These are phyloP conservation scores for Aaosphaeria pasadenensis DNA, from an alignment of 2,329 filamentous ascomycete genomes.

Conservation along the genomic window DNA sequence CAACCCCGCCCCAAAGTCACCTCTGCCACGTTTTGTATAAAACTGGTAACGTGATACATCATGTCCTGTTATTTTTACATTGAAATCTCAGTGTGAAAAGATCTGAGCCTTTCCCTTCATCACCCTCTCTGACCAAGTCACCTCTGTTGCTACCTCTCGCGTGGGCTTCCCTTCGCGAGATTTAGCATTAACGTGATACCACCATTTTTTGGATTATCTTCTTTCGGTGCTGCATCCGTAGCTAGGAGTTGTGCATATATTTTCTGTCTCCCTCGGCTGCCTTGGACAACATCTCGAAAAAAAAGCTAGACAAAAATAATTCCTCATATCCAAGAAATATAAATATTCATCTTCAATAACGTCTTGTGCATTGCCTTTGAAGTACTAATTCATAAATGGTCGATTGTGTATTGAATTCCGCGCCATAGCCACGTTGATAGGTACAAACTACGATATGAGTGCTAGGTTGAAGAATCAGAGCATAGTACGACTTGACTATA, in stretches of 20 bases:
- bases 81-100: constrained; percentile 1
- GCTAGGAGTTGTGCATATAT: background rate
- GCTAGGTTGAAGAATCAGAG: too few relatives aligned
- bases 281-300: too few relatives aligned
- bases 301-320: too few relatives aligned
- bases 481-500: too few relatives aligned
- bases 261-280: background rate
- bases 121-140: constrained; percentile 33
- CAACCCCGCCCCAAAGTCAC: constrained; percentile 21
- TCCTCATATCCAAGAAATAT: too few relatives aligned
- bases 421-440: too few relatives aligned
- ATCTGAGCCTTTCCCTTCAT: constrained; percentile 16
- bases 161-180: background rate
- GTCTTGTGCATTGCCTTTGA: too few relatives aligned
- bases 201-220: background rate
- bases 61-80: constrained; percentile 5
- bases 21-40: constrained; percentile 23
- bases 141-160: constrained; percentile 26
- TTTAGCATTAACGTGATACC: constrained; percentile 36
- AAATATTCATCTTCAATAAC: too few relatives aligned
- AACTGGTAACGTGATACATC: constrained; percentile 34
- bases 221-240: background rate
- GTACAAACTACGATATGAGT: too few relatives aligned
- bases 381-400: too few relatives aligned
- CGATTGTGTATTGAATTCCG: too few relatives aligned